A percentile compares a stretch with the other conserved stretches of the same genome.
phyloP scores from a whole-genome alignment of 2,329 filamentous ascomycete genomes.

The Fusarium metavorans region DNA sequence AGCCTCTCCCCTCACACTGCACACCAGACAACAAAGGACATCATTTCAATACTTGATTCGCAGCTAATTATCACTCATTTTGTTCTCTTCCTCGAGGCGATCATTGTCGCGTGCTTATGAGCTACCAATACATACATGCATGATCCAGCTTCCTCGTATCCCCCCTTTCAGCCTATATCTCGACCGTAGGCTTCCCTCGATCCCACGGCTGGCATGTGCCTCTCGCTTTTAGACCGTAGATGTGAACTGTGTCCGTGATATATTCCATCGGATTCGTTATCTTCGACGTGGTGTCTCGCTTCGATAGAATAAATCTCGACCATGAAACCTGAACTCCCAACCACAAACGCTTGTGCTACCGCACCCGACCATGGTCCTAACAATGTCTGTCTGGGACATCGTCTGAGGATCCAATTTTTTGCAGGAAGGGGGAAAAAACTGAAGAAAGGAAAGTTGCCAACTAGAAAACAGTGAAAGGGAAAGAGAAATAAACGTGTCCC shows the following conservation, averaged over 20 bases:
- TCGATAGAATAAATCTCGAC: slow-evolving; percentile 25
- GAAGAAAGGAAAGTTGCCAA: slow-evolving; percentile 32
- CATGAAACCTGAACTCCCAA: slow-evolving; percentile 44
- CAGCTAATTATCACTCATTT: slow-evolving; percentile 23
- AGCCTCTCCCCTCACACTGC: background rate
- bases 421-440: slow-evolving; percentile 26
- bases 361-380: slow-evolving; percentile 35
- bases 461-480: slow-evolving; percentile 23
- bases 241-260: slow-evolving; percentile 22
- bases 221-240: slow-evolving; percentile 33
- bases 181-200: slow-evolving; percentile 14
- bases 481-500: slow-evolving; percentile 23
- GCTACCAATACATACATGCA: slow-evolving; percentile 31
- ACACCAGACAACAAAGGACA: background rate
- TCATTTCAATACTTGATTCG: slow-evolving; percentile 3
- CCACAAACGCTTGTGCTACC: slow-evolving; percentile 43
- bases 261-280: slow-evolving; percentile 21
- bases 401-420: slow-evolving; percentile 39
- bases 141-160: slow-evolving; percentile 13
- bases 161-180: slow-evolving; percentile 8
- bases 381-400: slow-evolving; percentile 29
- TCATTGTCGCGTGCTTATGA: slow-evolving; percentile 16
- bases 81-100: slow-evolving; percentile 18
- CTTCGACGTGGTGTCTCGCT: slow-evolving; percentile 18
- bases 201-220: slow-evolving; percentile 16